These are phyloP conservation scores for Huntiella abstrusa DNA, from an alignment of 2,329 filamentous ascomycete species.

Conservation along the genomic window DNA sequence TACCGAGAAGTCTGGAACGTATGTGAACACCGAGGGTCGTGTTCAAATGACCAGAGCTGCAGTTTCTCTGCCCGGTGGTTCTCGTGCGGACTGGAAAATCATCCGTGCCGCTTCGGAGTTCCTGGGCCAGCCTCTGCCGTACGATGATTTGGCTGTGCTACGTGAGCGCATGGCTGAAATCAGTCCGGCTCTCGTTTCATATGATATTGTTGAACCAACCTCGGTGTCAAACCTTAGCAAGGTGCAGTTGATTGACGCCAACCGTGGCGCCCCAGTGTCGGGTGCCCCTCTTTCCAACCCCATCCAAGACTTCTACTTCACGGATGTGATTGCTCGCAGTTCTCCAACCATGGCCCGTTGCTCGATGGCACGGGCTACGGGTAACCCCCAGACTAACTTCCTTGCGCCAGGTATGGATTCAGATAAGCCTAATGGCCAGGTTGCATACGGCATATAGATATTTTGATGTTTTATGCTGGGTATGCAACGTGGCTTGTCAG, in stretches of 20 bases:
- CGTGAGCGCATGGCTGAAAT: slow-evolving; percentile 92
- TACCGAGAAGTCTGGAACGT: slow-evolving; percentile 91
- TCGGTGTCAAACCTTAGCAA: slow-evolving; percentile 62
- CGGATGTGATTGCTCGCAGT: slow-evolving; percentile 89
- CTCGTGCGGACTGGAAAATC: slow-evolving; percentile 98
- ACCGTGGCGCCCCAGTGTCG: slow-evolving; percentile 64
- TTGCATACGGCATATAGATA: slow-evolving; percentile 36
- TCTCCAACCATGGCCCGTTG: slow-evolving; percentile 97
- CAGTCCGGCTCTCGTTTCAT: slow-evolving; percentile 70
- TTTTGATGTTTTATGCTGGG: not conserved
- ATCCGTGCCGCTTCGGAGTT: slow-evolving; percentile 85
- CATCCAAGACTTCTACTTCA: slow-evolving; percentile 96
- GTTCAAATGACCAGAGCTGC: slow-evolving; percentile 87
- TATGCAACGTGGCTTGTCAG: not conserved
- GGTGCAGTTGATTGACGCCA: slow-evolving; percentile 88
- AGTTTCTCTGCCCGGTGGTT: slow-evolving; percentile 70
- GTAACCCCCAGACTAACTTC: slow-evolving; percentile 60
- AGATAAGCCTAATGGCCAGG: slow-evolving; percentile 41
- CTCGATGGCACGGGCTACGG: slow-evolving; percentile 74
- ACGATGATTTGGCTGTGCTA: slow-evolving; percentile 78
- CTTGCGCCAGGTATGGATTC: slow-evolving; percentile 54
- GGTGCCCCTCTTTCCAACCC: slow-evolving; percentile 63
- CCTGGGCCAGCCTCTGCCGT: slow-evolving; percentile 68
- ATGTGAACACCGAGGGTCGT: slow-evolving; percentile 93
- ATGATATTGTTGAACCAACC: slow-evolving; percentile 77